A percentile compares a stretch with the other conserved stretches of the same genome.
These are phyloP conservation scores for Ophiostoma sp. DNA, from an alignment of 2,329 filamentous ascomycete species.

Conservation along the genomic window DNA sequence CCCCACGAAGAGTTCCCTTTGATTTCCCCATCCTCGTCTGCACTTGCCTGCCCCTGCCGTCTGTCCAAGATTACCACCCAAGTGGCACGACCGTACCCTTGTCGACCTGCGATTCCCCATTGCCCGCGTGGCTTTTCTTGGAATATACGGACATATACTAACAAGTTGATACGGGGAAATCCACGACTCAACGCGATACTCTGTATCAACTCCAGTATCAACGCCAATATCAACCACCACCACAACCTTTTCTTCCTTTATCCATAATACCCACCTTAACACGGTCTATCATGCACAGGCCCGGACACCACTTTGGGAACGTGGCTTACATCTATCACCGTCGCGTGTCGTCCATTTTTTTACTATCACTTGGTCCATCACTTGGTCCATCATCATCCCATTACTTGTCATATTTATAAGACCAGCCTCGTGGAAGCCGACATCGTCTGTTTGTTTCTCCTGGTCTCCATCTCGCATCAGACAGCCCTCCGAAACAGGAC, in stretches of 20 bases:
- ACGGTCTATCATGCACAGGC: not conserved
- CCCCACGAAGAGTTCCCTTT: not conserved
- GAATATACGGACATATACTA: not conserved
- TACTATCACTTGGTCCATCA: not conserved
- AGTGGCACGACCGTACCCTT: not conserved
- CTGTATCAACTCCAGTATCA: not conserved
- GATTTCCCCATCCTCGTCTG: too few species aligned
- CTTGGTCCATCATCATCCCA: not conserved
- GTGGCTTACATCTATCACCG: not conserved
- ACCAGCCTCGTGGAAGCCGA: not conserved
- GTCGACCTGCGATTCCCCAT: not conserved
- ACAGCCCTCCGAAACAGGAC: not conserved
- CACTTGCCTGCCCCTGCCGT: not conserved
- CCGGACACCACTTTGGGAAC: not conserved
- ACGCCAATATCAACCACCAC: not conserved
- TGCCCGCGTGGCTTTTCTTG: not conserved
- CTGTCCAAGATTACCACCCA: not conserved
- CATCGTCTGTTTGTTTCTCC: not conserved
- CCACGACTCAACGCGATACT: too few species aligned
- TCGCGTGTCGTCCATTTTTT: not conserved
- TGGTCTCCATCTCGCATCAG: not conserved
- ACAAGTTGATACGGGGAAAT: not conserved
- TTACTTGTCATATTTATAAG: constrained; percentile 1
- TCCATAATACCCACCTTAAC: not conserved
- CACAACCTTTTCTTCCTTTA: not conserved